Evolutionary conservation across 176 grass and related monocot genomes (phyloP).

Genomic region (Guadua angustifolia): DNA sequence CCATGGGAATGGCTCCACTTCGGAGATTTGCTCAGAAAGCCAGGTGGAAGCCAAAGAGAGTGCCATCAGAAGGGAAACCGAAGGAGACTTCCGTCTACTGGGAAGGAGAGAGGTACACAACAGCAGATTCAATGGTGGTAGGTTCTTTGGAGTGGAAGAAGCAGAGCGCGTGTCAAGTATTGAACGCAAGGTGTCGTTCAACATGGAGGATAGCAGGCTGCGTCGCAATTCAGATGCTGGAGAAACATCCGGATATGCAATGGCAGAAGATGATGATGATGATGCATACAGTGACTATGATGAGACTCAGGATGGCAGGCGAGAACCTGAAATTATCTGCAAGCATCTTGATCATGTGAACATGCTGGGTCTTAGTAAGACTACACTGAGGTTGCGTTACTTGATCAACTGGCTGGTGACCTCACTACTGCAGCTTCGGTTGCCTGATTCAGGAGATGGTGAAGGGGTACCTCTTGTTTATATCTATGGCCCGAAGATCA

Average conservation of each 20-base stretch:
- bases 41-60: slow-evolving; percentile 71
- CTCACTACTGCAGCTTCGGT: slow-evolving; percentile 80
- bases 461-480: slow-evolving; percentile 69
- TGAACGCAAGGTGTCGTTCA: slow-evolving; percentile 86
- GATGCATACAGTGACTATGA: slow-evolving; percentile 71
- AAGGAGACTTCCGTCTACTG: slow-evolving; percentile 90
- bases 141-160: slow-evolving; percentile 81
- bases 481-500: slow-evolving; percentile 98
- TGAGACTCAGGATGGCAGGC: slow-evolving; percentile 70
- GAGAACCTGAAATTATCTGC: slow-evolving; percentile 87
- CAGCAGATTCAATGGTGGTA: slow-evolving; percentile 62
- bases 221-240: slow-evolving; percentile 68
- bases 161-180: slow-evolving; percentile 62
- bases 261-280: slow-evolving; percentile 66
- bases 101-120: slow-evolving; percentile 81
- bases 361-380: slow-evolving; percentile 94
- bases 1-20: slow-evolving; percentile 67
- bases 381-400: slow-evolving; percentile 80
- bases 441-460: slow-evolving; percentile 74
- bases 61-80: slow-evolving; percentile 94
- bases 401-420: slow-evolving; percentile 98
- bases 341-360: slow-evolving; percentile 96
- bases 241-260: slow-evolving; percentile 79
- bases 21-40: slow-evolving; percentile 51
- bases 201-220: slow-evolving; percentile 61